phyloP scores from a whole-genome alignment of 306 rosid genomes.

The Ammopiptanthus mongolicus region DNA sequence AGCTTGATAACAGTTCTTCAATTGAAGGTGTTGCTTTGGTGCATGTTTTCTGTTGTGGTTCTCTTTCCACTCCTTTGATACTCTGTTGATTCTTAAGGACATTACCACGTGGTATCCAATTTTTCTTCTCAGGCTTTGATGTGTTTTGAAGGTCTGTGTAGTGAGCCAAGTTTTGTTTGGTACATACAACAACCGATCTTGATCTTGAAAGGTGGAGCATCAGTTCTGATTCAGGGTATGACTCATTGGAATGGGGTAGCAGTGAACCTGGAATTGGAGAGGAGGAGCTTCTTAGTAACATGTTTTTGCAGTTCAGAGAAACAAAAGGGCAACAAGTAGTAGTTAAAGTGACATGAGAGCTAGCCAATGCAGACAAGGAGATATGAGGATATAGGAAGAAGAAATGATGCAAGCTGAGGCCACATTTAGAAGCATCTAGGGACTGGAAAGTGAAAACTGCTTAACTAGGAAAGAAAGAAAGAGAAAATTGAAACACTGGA shows the following conservation, averaged over 20 bases:
- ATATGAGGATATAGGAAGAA: no score
- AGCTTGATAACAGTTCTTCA: conserved; percentile 39
- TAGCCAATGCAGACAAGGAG: neutral
- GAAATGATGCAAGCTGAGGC: neutral
- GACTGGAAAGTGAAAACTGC: neutral
- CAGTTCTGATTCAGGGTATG: conserved; percentile 33
- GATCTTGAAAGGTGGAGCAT: conserved; percentile 32
- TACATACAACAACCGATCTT: conserved; percentile 34
- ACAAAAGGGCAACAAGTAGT: no score
- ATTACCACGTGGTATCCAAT: neutral
- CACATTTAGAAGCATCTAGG: neutral
- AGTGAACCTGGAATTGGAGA: conserved; percentile 49
- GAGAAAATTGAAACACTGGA: neutral
- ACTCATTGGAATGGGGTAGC: conserved; percentile 35
- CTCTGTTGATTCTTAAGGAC: neutral
- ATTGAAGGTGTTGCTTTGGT: conserved; percentile 17
- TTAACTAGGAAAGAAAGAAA: neutral
- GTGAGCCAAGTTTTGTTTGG: conserved; percentile 21
- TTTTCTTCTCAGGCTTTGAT: conserved; percentile 20
- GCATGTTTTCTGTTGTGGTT: neutral
- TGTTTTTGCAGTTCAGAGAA: conserved; percentile 18
- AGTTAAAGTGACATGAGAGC: neutral
- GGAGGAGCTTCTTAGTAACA: conserved; percentile 66
- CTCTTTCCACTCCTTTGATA: conserved; percentile 1
- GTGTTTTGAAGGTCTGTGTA: conserved; percentile 10